Percentiles rank a stretch among this genome's conserved stretches.
Conservation (phyloP, 176 grass and related monocot species). For the Carex pumila region DNA sequence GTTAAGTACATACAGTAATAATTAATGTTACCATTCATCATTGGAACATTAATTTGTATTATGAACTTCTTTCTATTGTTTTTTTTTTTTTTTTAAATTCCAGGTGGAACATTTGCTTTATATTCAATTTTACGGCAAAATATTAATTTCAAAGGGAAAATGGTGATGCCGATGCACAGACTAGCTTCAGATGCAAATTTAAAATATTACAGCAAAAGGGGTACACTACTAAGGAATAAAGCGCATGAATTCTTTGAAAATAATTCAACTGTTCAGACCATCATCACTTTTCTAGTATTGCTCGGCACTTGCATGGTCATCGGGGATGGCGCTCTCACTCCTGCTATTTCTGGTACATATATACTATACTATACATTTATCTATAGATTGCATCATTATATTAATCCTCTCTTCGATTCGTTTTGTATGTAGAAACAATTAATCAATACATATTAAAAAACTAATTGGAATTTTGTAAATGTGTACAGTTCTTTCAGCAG, state of each 20-base stretch:
- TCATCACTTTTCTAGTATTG: conserved; percentile 50
- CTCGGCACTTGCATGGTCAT: conserved; percentile 73
- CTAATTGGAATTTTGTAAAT: background rate
- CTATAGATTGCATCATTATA: background rate
- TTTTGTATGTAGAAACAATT: background rate
- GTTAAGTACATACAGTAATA: too few species aligned
- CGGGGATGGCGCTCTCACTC: conserved; percentile 73
- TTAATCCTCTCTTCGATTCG: too few species aligned
- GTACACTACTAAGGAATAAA: conserved; percentile 13
- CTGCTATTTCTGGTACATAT: conserved; percentile 63
- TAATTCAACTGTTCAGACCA: conserved; percentile 28
- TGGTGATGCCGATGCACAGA: conserved; percentile 38
- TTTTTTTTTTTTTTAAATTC: background rate
- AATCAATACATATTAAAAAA: background rate
- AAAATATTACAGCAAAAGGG: conserved; percentile 43
- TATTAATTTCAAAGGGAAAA: conserved; percentile 55
- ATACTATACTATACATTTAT: background rate
- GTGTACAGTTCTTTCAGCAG: conserved; percentile 53
- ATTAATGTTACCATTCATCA: background rate
- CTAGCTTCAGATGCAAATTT: conserved; percentile 53
- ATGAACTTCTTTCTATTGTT: background rate
- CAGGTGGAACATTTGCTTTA: conserved; percentile 72
- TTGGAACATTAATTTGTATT: too few species aligned
- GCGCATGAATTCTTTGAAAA: conserved; percentile 44
- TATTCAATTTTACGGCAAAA: conserved; percentile 67